A percentile compares a stretch with the other conserved stretches of the same genome.
Conservation (phyloP, 1,284 basidiomycete species). For the Testicularia cyperi region DNA sequence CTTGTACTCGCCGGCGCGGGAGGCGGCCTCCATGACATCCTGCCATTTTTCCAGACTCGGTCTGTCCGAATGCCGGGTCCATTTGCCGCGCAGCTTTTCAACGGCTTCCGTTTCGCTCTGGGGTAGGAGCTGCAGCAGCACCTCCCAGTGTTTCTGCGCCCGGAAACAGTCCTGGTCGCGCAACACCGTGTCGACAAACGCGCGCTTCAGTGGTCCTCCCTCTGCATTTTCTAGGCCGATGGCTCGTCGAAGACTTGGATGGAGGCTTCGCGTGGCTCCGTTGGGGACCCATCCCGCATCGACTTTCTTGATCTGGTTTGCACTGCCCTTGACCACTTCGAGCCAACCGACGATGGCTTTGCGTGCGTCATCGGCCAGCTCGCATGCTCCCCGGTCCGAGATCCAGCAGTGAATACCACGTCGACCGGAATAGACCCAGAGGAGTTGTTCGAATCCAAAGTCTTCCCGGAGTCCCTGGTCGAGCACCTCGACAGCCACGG, state of each 20-base stretch:
- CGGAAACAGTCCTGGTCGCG: constrained; percentile 84
- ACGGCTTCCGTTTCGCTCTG: constrained; percentile 45
- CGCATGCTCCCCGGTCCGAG: constrained; percentile 83
- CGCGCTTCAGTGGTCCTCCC: constrained; percentile 63
- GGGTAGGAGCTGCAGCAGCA: constrained; percentile 75
- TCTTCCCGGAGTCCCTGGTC: constrained; percentile 76
- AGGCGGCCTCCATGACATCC: constrained; percentile 64
- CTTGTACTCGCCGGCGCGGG: constrained; percentile 53
- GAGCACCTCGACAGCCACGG: constrained; percentile 85
- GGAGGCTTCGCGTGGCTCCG: constrained; percentile 67
- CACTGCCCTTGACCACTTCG: constrained; percentile 76
- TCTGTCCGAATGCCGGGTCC: constrained; percentile 67
- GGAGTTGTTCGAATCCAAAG: constrained; percentile 74
- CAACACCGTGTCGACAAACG: constrained; percentile 74
- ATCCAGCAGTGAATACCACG: constrained; percentile 99
- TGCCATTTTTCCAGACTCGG: constrained; percentile 73
- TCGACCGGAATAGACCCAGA: constrained; percentile 98
- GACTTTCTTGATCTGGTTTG: constrained; percentile 81
- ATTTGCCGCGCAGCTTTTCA: constrained; percentile 65
- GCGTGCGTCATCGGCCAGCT: constrained; percentile 86
- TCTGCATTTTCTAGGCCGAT: constrained; percentile 58
- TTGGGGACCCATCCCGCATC: constrained; percentile 65
- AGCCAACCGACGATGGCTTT: constrained; percentile 82
- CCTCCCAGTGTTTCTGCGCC: constrained; percentile 72
- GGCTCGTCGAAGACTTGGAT: constrained; percentile 54